Evolutionary conservation across 768 basidiomycete genomes (phyloP), one percentile per base, ranked within the genome.

Genomic region (Auricularia auricula-judae): DNA sequence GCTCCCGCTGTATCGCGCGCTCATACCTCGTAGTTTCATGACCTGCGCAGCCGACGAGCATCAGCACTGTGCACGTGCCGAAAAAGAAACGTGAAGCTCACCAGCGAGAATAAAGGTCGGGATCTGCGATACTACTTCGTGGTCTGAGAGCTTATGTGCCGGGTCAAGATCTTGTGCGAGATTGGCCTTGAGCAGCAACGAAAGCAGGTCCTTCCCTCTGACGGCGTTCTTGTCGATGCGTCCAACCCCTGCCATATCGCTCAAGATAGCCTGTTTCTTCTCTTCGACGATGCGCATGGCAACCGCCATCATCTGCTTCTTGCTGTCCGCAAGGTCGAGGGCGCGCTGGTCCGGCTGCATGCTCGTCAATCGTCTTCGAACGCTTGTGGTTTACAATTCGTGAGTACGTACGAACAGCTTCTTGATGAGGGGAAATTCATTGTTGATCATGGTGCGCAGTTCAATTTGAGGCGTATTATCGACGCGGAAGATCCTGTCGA

Each of bases 151-250:
- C 47, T 75, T 75, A 69, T 87, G 85, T 56, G 68, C 75, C 8
- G 81, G 80, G 0, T 81, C 80, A 4, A 86, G 68, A 69, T 89
- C 84, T 0, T 79, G 80, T 0, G 84, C 80, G 74, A 85, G 80
- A 69, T 89, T 89, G 3, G 87, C 86, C 65, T 79, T 78, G 53
- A 88, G 75, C 3, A 89, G 76, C 35, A 87, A 68, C 0, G 82
- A 84, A 2, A 89, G 74, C 3, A 89, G 70, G 73, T 88, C 87
- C n/a, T 83, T 79, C 18, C 76, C 76, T 0, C 67, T 68, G 11
- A 76, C 59, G 39, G 47, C 64, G n/a, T 39, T 65, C 66, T 53
- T 64, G 35, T 68, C 66, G 21, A 51, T 64, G 23, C 65, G 42
- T 10, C 39, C 39, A 2, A 14, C 12, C 3, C 39, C 39, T 7